A percentile compares a stretch with the other conserved stretches of the same genome.
Evolutionary conservation across 352 stramenopile species (phyloP).

Genomic region (Hyaloperonospora brassicae): DNA sequence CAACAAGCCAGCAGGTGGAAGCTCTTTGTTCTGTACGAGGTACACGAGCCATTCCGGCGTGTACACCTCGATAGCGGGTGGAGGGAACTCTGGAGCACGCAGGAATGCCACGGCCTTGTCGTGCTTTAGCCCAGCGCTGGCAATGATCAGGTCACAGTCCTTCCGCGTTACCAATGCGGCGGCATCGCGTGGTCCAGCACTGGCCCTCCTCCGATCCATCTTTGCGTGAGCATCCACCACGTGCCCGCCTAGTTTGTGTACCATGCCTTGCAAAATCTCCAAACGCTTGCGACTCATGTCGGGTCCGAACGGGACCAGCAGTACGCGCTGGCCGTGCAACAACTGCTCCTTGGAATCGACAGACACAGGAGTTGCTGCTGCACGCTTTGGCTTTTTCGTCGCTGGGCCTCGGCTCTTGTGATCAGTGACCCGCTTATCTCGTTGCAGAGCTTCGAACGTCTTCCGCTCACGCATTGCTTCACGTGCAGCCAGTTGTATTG

Average conservation of each 20-base stretch:
- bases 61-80: constrained; percentile 27
- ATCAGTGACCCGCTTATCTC: constrained; percentile 13
- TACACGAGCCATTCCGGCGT: constrained; percentile 64
- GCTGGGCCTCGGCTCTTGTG: constrained; percentile 19
- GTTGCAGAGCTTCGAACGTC: constrained; percentile 21
- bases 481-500: not conserved
- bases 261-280: constrained; percentile 53
- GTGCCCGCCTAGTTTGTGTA: constrained; percentile 41
- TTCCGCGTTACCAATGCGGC: constrained; percentile 29
- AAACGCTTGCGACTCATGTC: constrained; percentile 64
- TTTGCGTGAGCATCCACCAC: constrained; percentile 22
- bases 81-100: constrained; percentile 26
- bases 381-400: constrained; percentile 23
- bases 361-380: not conserved
- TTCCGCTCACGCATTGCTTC: constrained; percentile 21
- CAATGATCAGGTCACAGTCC: constrained; percentile 38
- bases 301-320: constrained; percentile 45
- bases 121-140: constrained; percentile 35
- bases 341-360: constrained; percentile 12
- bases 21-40: constrained; percentile 35
- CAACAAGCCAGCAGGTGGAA: constrained; percentile 18
- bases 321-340: constrained; percentile 32
- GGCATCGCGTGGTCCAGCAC: constrained; percentile 1
- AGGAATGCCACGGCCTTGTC: constrained; percentile 29
- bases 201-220: constrained; percentile 5